Conservation (phyloP, 116 monocot genomes). For the Dioscorea cayenensis region DNA sequence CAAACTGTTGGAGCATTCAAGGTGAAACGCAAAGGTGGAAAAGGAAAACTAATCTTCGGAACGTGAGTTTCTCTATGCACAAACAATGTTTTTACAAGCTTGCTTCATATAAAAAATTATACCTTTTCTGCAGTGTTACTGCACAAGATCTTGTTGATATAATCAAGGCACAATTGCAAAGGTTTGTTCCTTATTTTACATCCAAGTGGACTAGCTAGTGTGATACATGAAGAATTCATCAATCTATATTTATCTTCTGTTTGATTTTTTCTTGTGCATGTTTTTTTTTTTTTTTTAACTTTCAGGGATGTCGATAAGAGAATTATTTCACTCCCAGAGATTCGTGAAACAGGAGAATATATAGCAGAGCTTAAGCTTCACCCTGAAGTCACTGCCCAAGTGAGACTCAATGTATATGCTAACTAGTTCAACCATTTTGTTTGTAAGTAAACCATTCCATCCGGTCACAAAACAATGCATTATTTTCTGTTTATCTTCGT, state of each 20-base stretch:
- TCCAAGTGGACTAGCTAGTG: not conserved
- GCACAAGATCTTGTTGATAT: constrained; percentile 88
- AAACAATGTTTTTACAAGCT: not conserved
- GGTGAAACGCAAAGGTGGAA: constrained; percentile 77
- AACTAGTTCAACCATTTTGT: constrained; percentile 27
- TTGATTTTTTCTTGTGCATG: not conserved
- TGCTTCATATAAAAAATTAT: not conserved
- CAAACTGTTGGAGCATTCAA: constrained; percentile 85
- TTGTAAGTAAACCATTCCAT: not conserved
- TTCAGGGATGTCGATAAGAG: constrained; percentile 75
- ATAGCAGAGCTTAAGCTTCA: constrained; percentile 90
- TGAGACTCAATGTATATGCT: constrained; percentile 63
- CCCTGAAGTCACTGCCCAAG: constrained; percentile 74
- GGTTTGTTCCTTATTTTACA: constrained; percentile 25
- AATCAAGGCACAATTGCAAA: constrained; percentile 83
- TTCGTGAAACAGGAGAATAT: constrained; percentile 86
- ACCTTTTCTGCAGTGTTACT: constrained; percentile 55
- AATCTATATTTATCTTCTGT: not conserved
- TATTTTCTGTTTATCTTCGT: no score
- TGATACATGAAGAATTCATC: no score
- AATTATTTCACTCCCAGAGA: constrained; percentile 73
- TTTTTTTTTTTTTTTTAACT: not conserved
- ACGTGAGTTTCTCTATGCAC: constrained; percentile 33
- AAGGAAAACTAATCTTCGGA: constrained; percentile 90
- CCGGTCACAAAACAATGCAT: not conserved